Base-by-base conservation (phyloP, 768 basidiomycete genomes). In the Mrakia gelida region DNA sequence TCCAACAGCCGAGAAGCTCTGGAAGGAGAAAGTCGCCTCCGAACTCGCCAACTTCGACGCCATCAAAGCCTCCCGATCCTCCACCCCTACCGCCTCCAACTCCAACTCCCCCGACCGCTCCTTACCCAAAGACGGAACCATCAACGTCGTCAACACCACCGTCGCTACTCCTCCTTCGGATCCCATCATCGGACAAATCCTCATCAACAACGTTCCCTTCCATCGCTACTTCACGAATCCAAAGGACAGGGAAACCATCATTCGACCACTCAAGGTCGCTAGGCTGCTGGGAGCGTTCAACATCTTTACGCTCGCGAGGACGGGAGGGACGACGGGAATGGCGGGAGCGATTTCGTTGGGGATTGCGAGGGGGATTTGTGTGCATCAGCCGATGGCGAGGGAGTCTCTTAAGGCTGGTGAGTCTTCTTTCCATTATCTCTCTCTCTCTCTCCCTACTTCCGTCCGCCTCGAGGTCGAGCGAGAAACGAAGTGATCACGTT, bases 271-370 rank as follows among this genome's bases (percentile, higher is more conserved):
- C 79, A 92, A 91, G 81, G 85, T 98, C 32, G 89, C 93, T 0
- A 93, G 93, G 30, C 86, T 91, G 38, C 84, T 98, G 16, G 94
- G 94, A 28, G 92, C 90, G 38, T 98, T 90, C 86, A 98, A 90
- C 82, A 86, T 89, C 34, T 88, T 87, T 78, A 88, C 91, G 21
- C 86, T 94, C 56, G 90, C 90, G 45, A 87, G 92, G 41, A 94
- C 94, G 7, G 95, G 95, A 21, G 96, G 96, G 1, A 90, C 89
- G n/a, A 91, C 92, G 0, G 94, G 95, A 3, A 95, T 98, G 83
- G 91, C 93, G n/a, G 94, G 91, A 26, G 95, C 95, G 6, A 85
- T 95, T 32, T 89, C 90, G 0, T 88, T 86, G 79, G 86, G 81
- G 0, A 72, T 86, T 21, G 84, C 85, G 11, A 80, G 84, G 41